Evolutionary conservation across 192 early-diverging fungal species (phyloP).

Genomic region (Paraglomus brasilianum): DNA sequence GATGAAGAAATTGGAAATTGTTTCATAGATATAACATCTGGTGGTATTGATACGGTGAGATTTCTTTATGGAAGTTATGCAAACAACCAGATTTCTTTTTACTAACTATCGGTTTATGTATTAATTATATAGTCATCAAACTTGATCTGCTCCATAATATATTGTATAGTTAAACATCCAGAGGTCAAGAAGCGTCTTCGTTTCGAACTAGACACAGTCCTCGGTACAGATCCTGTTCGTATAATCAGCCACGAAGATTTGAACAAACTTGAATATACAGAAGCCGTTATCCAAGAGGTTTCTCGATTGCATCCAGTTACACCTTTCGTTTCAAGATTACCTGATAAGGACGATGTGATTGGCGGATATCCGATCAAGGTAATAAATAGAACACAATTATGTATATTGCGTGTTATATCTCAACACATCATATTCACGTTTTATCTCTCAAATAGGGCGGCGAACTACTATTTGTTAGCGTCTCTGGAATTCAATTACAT

Average conservation of each 20-base stretch:
- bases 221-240: background rate
- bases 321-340: background rate
- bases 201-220: too few species aligned
- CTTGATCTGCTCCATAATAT: background rate
- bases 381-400: too few species aligned
- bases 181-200: background rate
- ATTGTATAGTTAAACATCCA: background rate
- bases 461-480: background rate
- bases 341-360: conserved; percentile 1
- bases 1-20: conserved; percentile 8
- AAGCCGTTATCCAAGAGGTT: background rate
- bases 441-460: too few species aligned
- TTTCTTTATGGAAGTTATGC: background rate
- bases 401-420: too few species aligned
- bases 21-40: background rate
- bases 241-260: background rate
- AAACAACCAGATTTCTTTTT: too few species aligned
- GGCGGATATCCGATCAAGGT: background rate
- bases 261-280: background rate
- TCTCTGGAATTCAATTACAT: background rate
- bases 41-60: conserved; percentile 1
- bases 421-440: too few species aligned
- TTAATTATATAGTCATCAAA: background rate
- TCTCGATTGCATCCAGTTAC: background rate
- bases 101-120: background rate